These are phyloP conservation scores for Cladophialophora chaetospira DNA, from an alignment of 2,329 filamentous ascomycete species.

Conservation along the genomic window DNA sequence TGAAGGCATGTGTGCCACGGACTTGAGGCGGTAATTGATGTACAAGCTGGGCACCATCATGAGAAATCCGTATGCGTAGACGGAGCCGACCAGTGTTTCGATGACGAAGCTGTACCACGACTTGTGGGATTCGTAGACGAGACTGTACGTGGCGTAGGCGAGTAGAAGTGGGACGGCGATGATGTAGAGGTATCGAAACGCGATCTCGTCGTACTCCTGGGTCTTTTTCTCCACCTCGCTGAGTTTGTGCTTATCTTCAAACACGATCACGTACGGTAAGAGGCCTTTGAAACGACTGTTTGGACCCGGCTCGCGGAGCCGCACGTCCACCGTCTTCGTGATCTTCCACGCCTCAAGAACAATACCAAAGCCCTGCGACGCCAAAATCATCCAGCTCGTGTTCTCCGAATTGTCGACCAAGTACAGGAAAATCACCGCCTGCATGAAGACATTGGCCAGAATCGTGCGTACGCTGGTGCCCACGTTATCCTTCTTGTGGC, in stretches of 20 bases:
- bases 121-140: slow-evolving; percentile 93
- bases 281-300: slow-evolving; percentile 68
- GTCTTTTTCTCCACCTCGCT: slow-evolving; percentile 96
- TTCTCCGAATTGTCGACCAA: slow-evolving; percentile 96
- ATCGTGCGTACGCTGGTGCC: slow-evolving; percentile 96
- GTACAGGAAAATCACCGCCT: slow-evolving; percentile 92
- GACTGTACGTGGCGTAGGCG: slow-evolving; percentile 87
- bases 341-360: slow-evolving; percentile 88
- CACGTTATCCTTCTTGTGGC: slow-evolving; percentile 99
- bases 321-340: slow-evolving; percentile 90
- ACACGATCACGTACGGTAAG: slow-evolving; percentile 76
- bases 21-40: slow-evolving; percentile 97
- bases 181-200: slow-evolving; percentile 96
- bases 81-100: slow-evolving; percentile 88
- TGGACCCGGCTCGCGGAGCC: slow-evolving; percentile 68
- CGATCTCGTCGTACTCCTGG: slow-evolving; percentile 96
- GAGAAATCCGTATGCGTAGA: slow-evolving; percentile 97
- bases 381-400: slow-evolving; percentile 98
- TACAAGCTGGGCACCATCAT: slow-evolving; percentile 99
- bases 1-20: slow-evolving; percentile 87
- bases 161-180: slow-evolving; percentile 83
- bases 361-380: slow-evolving; percentile 84
- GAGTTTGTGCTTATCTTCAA: slow-evolving; percentile 96
- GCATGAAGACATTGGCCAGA: slow-evolving; percentile 97
- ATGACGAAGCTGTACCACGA: slow-evolving; percentile 98